A percentile compares a stretch with the other conserved stretches of the same genome.
phyloP scores from a whole-genome alignment of 768 basidiomycete genomes.

The Rhizopogon vulgaris region DNA sequence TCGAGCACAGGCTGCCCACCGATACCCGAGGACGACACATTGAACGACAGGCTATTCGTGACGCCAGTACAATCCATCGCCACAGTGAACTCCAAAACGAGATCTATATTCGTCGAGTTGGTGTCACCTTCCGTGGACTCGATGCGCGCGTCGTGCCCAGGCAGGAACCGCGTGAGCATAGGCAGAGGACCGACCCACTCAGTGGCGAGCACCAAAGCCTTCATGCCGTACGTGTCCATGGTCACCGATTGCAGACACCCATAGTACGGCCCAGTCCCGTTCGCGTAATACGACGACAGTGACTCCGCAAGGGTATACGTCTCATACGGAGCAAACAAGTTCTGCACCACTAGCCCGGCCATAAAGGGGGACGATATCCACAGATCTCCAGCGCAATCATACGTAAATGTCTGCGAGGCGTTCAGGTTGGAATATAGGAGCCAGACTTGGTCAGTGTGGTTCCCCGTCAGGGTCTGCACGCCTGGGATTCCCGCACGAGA shows the following conservation, averaged over 20 bases:
- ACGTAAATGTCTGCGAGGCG: constrained; percentile 53
- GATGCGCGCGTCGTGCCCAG: constrained; percentile 83
- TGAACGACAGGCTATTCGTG: constrained; percentile 55
- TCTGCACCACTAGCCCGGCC: constrained; percentile 56
- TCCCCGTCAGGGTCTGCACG: constrained; percentile 59
- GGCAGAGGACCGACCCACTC: constrained; percentile 72
- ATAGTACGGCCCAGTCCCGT: constrained; percentile 54
- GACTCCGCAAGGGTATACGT: constrained; percentile 66
- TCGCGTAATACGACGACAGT: constrained; percentile 51
- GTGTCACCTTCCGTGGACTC: constrained; percentile 31
- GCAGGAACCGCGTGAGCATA: constrained; percentile 70
- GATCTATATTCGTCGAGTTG: constrained; percentile 51
- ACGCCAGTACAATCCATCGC: constrained; percentile 71
- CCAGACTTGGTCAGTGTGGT: constrained; percentile 68
- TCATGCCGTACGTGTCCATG: constrained; percentile 74
- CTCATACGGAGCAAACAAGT: constrained; percentile 83
- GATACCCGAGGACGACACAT: constrained; percentile 63
- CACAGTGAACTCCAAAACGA: constrained; percentile 74
- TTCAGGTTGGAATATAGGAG: constrained; percentile 87
- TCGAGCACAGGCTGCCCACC: constrained; percentile 51
- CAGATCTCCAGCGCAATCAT: constrained; percentile 60
- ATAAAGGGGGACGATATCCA: constrained; percentile 83
- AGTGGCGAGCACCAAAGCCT: constrained; percentile 62
- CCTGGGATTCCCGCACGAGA: constrained; percentile 55
- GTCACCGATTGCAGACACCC: constrained; percentile 69